These are phyloP conservation scores for Mortierella polycephala DNA, from an alignment of 371 early-diverging fungal genomes.

Conservation along the genomic window DNA sequence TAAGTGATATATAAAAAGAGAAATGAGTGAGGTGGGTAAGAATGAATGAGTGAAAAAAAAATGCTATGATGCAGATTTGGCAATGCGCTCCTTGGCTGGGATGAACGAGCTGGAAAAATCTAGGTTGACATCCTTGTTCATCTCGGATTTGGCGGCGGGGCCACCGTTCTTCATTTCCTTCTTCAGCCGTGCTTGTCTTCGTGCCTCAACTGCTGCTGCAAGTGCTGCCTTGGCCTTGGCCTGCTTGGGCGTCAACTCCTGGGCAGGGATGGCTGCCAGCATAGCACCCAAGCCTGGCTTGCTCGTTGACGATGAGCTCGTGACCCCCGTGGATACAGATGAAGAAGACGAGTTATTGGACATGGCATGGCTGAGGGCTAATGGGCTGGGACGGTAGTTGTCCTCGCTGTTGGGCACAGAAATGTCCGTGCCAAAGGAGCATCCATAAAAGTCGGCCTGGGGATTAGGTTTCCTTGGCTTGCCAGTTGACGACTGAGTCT, in stretches of 20 bases:
- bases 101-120: slow-evolving; percentile 44
- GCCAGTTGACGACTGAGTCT: background rate
- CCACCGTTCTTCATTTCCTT: slow-evolving; percentile 42
- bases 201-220: slow-evolving; percentile 47
- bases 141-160: slow-evolving; percentile 11
- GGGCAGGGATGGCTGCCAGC: slow-evolving; percentile 41
- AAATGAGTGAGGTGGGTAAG: background rate
- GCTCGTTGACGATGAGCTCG: slow-evolving; percentile 12
- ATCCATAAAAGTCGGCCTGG: slow-evolving; percentile 51
- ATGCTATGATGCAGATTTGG: slow-evolving; percentile 13
- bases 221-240: slow-evolving; percentile 52
- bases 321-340: slow-evolving; percentile 24
- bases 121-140: slow-evolving; percentile 34
- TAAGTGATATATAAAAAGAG: too few relatives aligned
- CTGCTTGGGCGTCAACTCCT: slow-evolving; percentile 47
- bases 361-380: slow-evolving; percentile 16
- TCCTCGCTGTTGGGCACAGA: slow-evolving; percentile 25
- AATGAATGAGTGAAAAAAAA: background rate
- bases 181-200: slow-evolving; percentile 44
- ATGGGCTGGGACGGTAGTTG: slow-evolving; percentile 30
- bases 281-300: slow-evolving; percentile 28
- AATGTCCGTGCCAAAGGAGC: slow-evolving; percentile 31
- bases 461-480: slow-evolving; percentile 39
- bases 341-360: slow-evolving; percentile 37
- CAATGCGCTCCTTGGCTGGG: slow-evolving; percentile 40